A percentile compares a stretch with the other conserved stretches of the same genome.
phyloP scores from a whole-genome alignment of 768 basidiomycete genomes.

The Clitopilus hobsonii region DNA sequence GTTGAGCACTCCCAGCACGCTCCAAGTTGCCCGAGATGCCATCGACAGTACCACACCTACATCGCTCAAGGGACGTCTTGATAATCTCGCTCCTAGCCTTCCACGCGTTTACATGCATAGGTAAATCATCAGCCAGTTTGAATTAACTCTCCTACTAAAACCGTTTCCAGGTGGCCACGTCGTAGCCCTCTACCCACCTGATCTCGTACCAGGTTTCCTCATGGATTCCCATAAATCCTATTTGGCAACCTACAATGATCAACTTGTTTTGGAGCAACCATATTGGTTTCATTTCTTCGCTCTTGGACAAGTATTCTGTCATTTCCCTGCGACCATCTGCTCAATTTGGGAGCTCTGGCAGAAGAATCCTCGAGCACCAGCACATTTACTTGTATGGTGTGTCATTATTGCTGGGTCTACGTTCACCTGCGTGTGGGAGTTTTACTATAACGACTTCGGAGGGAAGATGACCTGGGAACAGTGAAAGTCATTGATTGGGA shows the following conservation, averaged over 20 bases:
- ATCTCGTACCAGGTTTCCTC: constrained; percentile 11
- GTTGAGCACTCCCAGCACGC: too few relatives aligned
- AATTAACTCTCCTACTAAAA: too few relatives aligned
- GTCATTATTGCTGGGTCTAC: constrained; percentile 14
- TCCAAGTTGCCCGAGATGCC: too few relatives aligned
- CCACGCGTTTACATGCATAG: not conserved
- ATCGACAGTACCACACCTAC: not conserved
- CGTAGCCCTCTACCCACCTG: constrained; percentile 13
- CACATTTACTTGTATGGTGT: constrained; percentile 15
- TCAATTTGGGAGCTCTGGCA: constrained; percentile 14
- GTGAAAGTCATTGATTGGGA: constrained; percentile 10
- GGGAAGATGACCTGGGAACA: constrained; percentile 13
- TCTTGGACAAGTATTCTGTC: constrained; percentile 15
- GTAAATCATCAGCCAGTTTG: not conserved
- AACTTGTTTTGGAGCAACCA: constrained; percentile 15
- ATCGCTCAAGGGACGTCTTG: not conserved
- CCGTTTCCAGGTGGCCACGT: constrained; percentile 16
- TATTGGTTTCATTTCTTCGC: constrained; percentile 19
- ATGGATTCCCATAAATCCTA: constrained; percentile 15
- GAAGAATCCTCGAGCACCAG: constrained; percentile 14
- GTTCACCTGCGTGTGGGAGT: constrained; percentile 16
- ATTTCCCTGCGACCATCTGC: constrained; percentile 16
- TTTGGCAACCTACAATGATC: constrained; percentile 15
- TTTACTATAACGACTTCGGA: constrained; percentile 13
- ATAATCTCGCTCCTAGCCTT: not conserved